phyloP scores from a whole-genome alignment of 2,329 filamentous ascomycete genomes.

The Sordariomycetes sp. region DNA sequence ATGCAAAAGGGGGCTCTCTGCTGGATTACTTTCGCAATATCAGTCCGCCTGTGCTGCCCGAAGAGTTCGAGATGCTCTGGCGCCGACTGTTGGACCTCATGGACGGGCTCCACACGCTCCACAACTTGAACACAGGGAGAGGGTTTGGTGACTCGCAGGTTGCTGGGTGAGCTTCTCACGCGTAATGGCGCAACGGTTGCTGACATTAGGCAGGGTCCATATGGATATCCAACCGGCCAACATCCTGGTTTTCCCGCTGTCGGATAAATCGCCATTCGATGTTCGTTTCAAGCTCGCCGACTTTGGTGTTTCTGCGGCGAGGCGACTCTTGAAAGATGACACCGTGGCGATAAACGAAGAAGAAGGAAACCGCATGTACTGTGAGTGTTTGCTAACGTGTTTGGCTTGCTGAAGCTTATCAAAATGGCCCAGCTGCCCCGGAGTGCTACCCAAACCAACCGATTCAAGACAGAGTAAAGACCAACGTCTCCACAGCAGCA shows the following conservation, averaged over 20 bases:
- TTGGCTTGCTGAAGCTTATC: neutral
- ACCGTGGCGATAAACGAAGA: neutral
- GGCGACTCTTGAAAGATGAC: neutral
- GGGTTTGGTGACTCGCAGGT: neutral
- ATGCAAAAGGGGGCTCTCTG: neutral
- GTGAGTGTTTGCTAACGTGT: neutral
- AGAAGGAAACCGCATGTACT: neutral
- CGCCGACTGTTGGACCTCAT: neutral
- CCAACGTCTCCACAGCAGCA: neutral
- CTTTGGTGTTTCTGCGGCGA: neutral
- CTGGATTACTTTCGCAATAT: neutral
- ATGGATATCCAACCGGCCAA: neutral
- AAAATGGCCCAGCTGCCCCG: neutral
- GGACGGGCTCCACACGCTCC: neutral
- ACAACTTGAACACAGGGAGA: neutral
- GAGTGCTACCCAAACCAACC: neutral
- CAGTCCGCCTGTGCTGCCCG: neutral
- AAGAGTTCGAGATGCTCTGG: neutral
- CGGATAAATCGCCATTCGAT: neutral
- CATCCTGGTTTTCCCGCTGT: neutral
- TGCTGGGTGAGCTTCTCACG: neutral
- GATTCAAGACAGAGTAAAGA: neutral
- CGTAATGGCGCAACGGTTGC: neutral
- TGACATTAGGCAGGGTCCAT: neutral
- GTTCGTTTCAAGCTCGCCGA: neutral